These are phyloP conservation scores for Chaetomiaceae sp. DNA, from an alignment of 2,329 filamentous ascomycete species.

Conservation along the genomic window DNA sequence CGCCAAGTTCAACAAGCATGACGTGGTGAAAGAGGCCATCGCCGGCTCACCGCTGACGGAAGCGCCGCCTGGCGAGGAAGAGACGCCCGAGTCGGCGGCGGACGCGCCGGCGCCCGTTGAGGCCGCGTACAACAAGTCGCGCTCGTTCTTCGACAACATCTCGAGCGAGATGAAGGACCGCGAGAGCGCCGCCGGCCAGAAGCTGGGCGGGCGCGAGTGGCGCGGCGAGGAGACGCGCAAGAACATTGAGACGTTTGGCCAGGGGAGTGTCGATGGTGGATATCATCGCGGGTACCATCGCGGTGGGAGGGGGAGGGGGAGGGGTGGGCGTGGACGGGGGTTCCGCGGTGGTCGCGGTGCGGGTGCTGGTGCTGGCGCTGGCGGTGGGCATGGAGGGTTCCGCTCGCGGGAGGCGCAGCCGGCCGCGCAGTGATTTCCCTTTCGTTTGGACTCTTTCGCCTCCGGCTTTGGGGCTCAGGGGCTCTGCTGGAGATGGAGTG, in stretches of 20 bases:
- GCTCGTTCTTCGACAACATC: conserved; percentile 97
- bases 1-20: conserved; percentile 82
- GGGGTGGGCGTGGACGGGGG: conserved; percentile 28
- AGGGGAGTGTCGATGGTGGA: conserved; percentile 86
- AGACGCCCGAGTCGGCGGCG: conserved; percentile 21
- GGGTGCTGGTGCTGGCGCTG: no score
- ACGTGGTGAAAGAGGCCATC: conserved; percentile 82
- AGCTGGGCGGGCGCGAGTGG: conserved; percentile 78
- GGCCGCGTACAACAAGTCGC: conserved; percentile 74
- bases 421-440: conserved; percentile 16
- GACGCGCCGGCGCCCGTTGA: conserved; percentile 40
- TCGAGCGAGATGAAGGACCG: conserved; percentile 89
- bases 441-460: not conserved
- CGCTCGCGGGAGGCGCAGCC: conserved; percentile 16
- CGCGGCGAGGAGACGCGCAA: conserved; percentile 87
- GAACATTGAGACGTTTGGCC: conserved; percentile 96
- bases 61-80: conserved; percentile 33
- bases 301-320: conserved; percentile 30
- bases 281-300: conserved; percentile 69
- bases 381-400: no score
- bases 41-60: conserved; percentile 64
- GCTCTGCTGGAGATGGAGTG: conserved; percentile 16
- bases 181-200: conserved; percentile 60
- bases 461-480: no score
- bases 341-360: conserved; percentile 20